Evolutionary conservation across 2,329 filamentous ascomycete species (phyloP), one percentile per base, ranked within the genome.

Genomic region (Aspergillus novofumigatus): DNA sequence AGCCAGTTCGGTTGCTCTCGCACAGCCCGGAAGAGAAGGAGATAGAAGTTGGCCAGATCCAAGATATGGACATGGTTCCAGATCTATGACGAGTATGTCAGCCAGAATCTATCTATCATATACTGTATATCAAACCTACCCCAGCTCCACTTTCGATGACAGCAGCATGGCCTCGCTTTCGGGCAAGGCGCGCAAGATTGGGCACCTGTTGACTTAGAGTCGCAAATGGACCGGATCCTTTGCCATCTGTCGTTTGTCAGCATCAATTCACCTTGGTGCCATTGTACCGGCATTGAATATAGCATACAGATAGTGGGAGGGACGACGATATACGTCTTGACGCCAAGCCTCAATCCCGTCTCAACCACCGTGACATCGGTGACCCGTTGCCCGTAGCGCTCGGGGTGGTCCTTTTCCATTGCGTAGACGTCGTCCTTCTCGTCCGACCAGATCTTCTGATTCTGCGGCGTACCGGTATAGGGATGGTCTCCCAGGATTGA

Each of bases 311-410:
- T 79, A 3, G 74, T 73, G 0, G 78, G 78, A 0, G 73, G 69
- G 72, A 79, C 79, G 48, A 83, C 68, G 49, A 80, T 72, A 48
- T 77, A 69, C 0, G 80, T 79, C 55, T 75, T 75, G 2, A 84
- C 75, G 3, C 73, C 72, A 0, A 70, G 48, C 20, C 70, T 66
- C 17, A 77, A 59, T 1, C 78, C 77, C 0, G 66, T 64, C 5
- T 77, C 70, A 1, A 80, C 62, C 11, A 80, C 76, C 3, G 67
- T 65, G 6, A 83, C 60, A 56, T 81, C 79, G 1, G 76, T 73
- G 0, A 73, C 76, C 11, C 80, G 76, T 61, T 81, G 79, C 1
- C 62, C 59, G 56, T 80, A 81, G 0, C 67, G 58, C 21, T 75
- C 68, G 0, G 62, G 41, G 23, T 72, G 72, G 5, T 62, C 58